Conservation (phyloP, 805 yeast species). For the Kodamaea leandrae region DNA sequence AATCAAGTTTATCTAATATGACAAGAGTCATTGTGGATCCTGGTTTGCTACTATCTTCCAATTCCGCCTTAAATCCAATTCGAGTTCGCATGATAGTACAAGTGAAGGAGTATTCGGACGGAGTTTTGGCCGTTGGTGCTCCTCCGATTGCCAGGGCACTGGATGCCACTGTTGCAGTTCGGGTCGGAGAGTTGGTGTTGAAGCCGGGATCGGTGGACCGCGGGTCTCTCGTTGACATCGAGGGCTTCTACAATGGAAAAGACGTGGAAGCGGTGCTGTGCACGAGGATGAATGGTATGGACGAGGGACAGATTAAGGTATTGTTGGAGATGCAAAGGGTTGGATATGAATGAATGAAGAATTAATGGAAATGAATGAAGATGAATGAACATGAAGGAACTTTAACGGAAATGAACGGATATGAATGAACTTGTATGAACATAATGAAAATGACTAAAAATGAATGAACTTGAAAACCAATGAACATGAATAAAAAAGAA, state of each 20-base stretch:
- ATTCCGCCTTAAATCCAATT: background rate
- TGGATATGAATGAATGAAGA: background rate
- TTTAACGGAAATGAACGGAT: no score
- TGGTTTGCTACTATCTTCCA: background rate
- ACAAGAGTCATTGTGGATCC: background rate
- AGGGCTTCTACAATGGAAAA: slow-evolving; percentile 32
- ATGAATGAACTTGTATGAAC: no score
- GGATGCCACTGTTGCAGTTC: background rate
- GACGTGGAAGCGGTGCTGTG: slow-evolving; percentile 24
- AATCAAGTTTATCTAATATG: no score
- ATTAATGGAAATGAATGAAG: no score
- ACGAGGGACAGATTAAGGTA: slow-evolving; percentile 12
- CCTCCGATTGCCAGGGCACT: background rate
- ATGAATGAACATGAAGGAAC: no score
- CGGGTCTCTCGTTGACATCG: slow-evolving; percentile 21
- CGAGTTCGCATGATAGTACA: slow-evolving; percentile 11
- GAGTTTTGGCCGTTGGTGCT: background rate
- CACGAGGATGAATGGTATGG: slow-evolving; percentile 15
- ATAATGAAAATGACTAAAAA: no score
- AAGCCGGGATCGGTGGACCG: background rate
- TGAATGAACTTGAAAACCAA: no score
- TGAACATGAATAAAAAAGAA: no score
- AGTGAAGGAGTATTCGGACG: slow-evolving; percentile 4
- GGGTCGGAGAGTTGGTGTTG: background rate
- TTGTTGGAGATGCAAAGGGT: slow-evolving; percentile 17